A percentile compares a stretch with the other conserved stretches of the same genome.
phyloP scores from a whole-genome alignment of 164 flowering plant species.

The Vitis riparia region DNA sequence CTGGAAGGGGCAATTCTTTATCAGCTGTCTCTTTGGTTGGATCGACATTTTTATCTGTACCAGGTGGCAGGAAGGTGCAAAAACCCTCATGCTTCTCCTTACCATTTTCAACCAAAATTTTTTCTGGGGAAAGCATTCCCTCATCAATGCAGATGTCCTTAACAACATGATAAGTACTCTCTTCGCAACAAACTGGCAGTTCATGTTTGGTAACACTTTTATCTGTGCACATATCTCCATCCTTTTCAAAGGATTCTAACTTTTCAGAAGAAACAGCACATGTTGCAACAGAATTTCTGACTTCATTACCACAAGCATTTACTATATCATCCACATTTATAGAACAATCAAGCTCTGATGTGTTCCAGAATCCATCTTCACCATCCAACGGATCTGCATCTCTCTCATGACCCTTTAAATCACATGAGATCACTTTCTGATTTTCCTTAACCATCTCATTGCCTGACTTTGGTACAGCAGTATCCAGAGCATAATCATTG shows the following conservation, averaged over 20 bases:
- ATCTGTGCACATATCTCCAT: slow-evolving; percentile 36
- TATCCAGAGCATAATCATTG: slow-evolving; percentile 23
- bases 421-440: slow-evolving; percentile 17
- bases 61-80: slow-evolving; percentile 16
- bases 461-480: slow-evolving; percentile 14
- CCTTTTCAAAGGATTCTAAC: slow-evolving; percentile 25
- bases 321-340: slow-evolving; percentile 17
- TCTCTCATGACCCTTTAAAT: slow-evolving; percentile 12
- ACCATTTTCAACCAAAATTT: slow-evolving; percentile 31
- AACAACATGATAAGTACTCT: slow-evolving; percentile 31
- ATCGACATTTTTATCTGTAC: slow-evolving; percentile 20
- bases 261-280: slow-evolving; percentile 10
- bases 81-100: slow-evolving; percentile 15
- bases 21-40: slow-evolving; percentile 16
- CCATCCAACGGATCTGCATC: slow-evolving; percentile 13
- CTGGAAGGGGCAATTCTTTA: slow-evolving; percentile 2
- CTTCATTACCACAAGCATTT: slow-evolving; percentile 11
- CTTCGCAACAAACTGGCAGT: slow-evolving; percentile 50
- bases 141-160: slow-evolving; percentile 72
- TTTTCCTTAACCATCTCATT: slow-evolving; percentile 22
- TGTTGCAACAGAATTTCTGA: slow-evolving; percentile 12
- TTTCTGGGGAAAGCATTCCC: slow-evolving; percentile 44
- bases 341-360: slow-evolving; percentile 18
- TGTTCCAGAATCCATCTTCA: slow-evolving; percentile 16
- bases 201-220: slow-evolving; percentile 48